Conservation (phyloP, 2,329 filamentous ascomycete genomes). For the Mollisiaceae sp. region DNA sequence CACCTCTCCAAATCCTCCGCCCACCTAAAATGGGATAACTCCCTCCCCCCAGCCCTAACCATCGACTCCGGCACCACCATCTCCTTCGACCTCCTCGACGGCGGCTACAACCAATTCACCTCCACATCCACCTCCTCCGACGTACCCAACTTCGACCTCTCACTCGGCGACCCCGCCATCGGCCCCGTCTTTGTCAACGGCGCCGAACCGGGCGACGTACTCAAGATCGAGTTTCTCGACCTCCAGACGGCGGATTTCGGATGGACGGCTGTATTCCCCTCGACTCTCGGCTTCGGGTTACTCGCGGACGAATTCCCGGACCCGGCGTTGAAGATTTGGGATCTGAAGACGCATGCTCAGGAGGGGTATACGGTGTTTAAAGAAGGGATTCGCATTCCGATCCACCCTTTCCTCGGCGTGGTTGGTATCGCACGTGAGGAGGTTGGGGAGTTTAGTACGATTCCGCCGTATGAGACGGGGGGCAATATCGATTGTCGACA, state of each 20-base stretch:
- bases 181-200: conserved; percentile 52
- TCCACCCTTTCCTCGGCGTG: conserved; percentile 57
- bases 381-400: conserved; percentile 53
- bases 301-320: conserved; percentile 54
- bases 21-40: conserved; percentile 56
- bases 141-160: conserved; percentile 49
- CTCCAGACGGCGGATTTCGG: conserved; percentile 53
- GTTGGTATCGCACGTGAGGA: conserved; percentile 55
- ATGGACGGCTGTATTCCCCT: conserved; percentile 57
- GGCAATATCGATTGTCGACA: conserved; percentile 62
- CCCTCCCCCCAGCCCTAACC: conserved; percentile 50
- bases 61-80: conserved; percentile 54
- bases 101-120: conserved; percentile 55
- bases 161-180: conserved; percentile 53
- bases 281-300: conserved; percentile 55
- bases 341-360: conserved; percentile 44
- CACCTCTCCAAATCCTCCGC: conserved; percentile 33
- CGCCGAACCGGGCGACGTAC: conserved; percentile 56
- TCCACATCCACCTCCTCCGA: conserved; percentile 48
- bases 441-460: conserved; percentile 52
- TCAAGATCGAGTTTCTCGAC: conserved; percentile 56
- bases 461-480: conserved; percentile 56
- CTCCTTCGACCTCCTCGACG: conserved; percentile 55
- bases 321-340: conserved; percentile 54
- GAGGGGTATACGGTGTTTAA: conserved; percentile 52